A percentile compares a stretch with the other conserved stretches of the same genome.
phyloP scores from a whole-genome alignment of 805 yeast species.

The Cyberlindnera xylosilytica region DNA sequence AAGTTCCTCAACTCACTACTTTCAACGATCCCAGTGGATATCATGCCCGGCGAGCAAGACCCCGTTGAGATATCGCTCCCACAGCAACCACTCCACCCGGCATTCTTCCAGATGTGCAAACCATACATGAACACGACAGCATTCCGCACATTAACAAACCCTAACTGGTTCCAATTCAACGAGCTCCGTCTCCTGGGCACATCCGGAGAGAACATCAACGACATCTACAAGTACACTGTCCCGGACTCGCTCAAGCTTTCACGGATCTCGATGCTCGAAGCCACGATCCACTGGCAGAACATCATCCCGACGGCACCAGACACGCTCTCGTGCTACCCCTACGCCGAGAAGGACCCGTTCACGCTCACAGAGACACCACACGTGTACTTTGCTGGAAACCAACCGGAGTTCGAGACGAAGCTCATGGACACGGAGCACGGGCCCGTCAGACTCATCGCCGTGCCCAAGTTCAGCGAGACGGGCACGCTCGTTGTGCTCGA shows the following conservation, averaged over 20 bases:
- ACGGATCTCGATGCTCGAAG: conserved; percentile 56
- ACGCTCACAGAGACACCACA: conserved; percentile 77
- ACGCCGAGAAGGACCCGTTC: conserved; percentile 74
- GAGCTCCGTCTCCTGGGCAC: conserved; percentile 63
- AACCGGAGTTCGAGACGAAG: conserved; percentile 54
- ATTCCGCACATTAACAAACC: conserved; percentile 59
- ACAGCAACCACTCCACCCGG: conserved; percentile 83
- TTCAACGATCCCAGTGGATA: conserved; percentile 59
- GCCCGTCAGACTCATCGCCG: conserved; percentile 52
- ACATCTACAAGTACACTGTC: conserved; percentile 64
- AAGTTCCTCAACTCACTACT: conserved; percentile 53
- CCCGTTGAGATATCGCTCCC: conserved; percentile 86
- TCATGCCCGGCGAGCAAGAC: conserved; percentile 84
- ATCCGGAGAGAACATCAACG: conserved; percentile 82
- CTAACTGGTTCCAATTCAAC: conserved; percentile 62
- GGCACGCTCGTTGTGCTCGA: conserved; percentile 66
- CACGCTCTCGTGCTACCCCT: conserved; percentile 89
- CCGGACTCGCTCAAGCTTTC: conserved; percentile 34
- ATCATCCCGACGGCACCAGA: conserved; percentile 95
- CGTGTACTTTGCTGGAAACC: conserved; percentile 85
- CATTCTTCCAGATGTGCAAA: conserved; percentile 54
- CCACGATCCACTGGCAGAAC: conserved; percentile 79
- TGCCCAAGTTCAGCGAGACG: conserved; percentile 69
- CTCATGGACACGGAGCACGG: conserved; percentile 34
- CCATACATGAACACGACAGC: conserved; percentile 37